Conservation (phyloP, 768 basidiomycete species). For the Suillus subluteus region DNA sequence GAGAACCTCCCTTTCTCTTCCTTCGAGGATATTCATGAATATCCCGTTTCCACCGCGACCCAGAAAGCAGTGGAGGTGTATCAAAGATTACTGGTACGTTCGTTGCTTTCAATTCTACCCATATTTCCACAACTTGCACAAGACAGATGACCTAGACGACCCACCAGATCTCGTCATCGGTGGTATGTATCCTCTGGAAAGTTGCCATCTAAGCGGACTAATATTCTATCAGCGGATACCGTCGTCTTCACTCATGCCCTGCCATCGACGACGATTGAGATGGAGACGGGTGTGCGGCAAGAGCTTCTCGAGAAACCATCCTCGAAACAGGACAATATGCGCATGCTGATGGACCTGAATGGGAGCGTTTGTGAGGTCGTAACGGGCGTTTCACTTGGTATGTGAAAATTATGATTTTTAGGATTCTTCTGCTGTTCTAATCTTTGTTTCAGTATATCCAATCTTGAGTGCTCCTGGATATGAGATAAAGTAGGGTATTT, state of each 20-base stretch:
- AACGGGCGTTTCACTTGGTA: conserved; percentile 82
- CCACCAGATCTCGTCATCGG: conserved; percentile 81
- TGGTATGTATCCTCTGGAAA: conserved; percentile 42
- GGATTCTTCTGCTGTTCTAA: not conserved
- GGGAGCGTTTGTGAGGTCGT: conserved; percentile 90
- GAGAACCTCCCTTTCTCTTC: conserved; percentile 72
- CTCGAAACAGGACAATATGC: conserved; percentile 77
- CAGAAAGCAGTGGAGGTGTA: conserved; percentile 90
- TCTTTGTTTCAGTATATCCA: conserved; percentile 59
- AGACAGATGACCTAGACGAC: conserved; percentile 63
- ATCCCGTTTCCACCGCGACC: conserved; percentile 75
- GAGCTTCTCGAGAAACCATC: conserved; percentile 90
- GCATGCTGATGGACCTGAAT: conserved; percentile 88
- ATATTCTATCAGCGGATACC: conserved; percentile 74
- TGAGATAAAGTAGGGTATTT: conserved; percentile 55
- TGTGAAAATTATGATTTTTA: conserved; percentile 37
- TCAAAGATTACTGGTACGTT: conserved; percentile 70
- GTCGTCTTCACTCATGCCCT: conserved; percentile 84
- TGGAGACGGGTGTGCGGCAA: conserved; percentile 51
- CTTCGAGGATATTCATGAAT: conserved; percentile 74
- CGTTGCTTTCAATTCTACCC: not conserved
- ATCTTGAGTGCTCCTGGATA: conserved; percentile 79
- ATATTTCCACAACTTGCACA: not conserved
- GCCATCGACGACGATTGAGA: conserved; percentile 53
- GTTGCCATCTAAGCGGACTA: conserved; percentile 6